These are phyloP conservation scores for Boletales sp. DNA, from an alignment of 768 basidiomycete species.

Conservation along the genomic window DNA sequence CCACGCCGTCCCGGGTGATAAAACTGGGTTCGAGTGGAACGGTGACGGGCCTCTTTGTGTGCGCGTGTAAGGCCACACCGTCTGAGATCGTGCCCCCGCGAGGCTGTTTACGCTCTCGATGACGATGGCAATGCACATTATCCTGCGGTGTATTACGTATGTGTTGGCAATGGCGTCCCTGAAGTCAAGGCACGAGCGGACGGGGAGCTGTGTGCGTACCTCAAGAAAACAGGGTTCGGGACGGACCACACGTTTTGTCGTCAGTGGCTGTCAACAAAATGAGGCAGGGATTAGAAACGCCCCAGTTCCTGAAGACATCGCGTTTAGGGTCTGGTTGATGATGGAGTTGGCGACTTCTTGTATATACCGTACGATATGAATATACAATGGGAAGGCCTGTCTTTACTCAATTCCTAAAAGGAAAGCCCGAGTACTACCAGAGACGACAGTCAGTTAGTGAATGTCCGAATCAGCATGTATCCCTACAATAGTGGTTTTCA, in stretches of 20 bases:
- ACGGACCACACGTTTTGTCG: slow-evolving; percentile 14
- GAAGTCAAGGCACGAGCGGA: slow-evolving; percentile 49
- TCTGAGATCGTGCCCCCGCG: no score
- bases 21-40: slow-evolving; percentile 39
- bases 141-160: slow-evolving; percentile 49
- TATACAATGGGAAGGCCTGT: background rate
- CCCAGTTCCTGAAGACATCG: slow-evolving; percentile 35
- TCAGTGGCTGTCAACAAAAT: slow-evolving; percentile 14
- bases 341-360: background rate
- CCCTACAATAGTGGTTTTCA: background rate
- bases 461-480: background rate
- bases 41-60: slow-evolving; percentile 15
- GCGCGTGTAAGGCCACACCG: slow-evolving; percentile 2
- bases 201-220: slow-evolving; percentile 43
- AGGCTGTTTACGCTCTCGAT: slow-evolving; percentile 54
- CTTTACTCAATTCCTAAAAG: background rate
- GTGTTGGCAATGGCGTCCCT: slow-evolving; percentile 52
- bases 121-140: slow-evolving; percentile 26
- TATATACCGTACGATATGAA: background rate
- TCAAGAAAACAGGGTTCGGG: slow-evolving; percentile 35
- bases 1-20: slow-evolving; percentile 23
- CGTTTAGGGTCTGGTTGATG: background rate
- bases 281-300: slow-evolving; percentile 46
- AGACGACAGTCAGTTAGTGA: no score
- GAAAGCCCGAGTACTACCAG: background rate